A percentile compares a stretch with the other conserved stretches of the same genome.
Conservation (phyloP, 179 eudicot genomes). For the Nepenthes alata region DNA sequence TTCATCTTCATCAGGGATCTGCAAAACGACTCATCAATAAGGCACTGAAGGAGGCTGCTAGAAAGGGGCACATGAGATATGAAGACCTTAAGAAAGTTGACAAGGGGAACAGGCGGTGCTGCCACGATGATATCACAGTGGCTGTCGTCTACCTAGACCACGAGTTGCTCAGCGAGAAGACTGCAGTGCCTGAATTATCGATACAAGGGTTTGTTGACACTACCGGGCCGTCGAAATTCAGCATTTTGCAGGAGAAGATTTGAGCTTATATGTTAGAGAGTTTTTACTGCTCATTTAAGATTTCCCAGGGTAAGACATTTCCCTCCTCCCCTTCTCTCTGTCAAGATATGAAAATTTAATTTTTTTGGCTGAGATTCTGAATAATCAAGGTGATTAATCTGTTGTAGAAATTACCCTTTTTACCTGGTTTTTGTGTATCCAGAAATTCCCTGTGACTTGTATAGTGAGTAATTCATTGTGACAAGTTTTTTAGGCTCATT, state of each 20-base stretch:
- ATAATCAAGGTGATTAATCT: too few species aligned
- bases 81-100: conserved; percentile 11
- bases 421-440: too few species aligned
- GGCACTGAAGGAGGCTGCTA: conserved; percentile 16
- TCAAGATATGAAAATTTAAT: too few species aligned
- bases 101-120: conserved; percentile 15
- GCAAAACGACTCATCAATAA: conserved; percentile 17
- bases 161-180: conserved; percentile 4
- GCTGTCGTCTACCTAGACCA: conserved; percentile 20
- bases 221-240: conserved; percentile 41
- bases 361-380: too few species aligned
- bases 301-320: too few species aligned
- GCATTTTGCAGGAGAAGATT: conserved; percentile 15
- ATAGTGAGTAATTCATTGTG: too few species aligned
- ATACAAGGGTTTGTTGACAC: conserved; percentile 33
- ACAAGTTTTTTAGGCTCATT: too few species aligned
- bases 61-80: conserved; percentile 2
- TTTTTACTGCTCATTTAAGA: too few species aligned
- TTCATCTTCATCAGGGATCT: conserved; percentile 11
- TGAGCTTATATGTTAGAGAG: background rate
- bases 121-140: conserved; percentile 25
- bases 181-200: conserved; percentile 25
- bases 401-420: too few species aligned
- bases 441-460: too few species aligned
- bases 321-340: too few species aligned